Percentiles rank a stretch among this genome's conserved stretches.
These are phyloP conservation scores for Podaxis mareebaensis DNA, from an alignment of 768 basidiomycete species.

Conservation along the genomic window DNA sequence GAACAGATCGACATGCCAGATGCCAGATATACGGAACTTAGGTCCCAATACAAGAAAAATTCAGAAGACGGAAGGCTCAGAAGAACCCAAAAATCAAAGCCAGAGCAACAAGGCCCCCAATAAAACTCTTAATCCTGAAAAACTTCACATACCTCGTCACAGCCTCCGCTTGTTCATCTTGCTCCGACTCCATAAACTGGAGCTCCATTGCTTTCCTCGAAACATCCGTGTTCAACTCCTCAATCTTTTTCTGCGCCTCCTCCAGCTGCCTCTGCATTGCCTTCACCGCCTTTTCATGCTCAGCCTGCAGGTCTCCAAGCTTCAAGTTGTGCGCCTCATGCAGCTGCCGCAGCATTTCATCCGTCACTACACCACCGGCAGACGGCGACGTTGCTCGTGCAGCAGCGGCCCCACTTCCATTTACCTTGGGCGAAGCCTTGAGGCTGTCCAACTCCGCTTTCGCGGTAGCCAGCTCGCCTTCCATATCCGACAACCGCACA, in stretches of 20 bases:
- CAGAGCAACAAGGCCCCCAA: conserved; percentile 51
- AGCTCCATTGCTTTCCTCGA: conserved; percentile 80
- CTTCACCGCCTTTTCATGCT: conserved; percentile 60
- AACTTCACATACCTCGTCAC: conserved; percentile 27
- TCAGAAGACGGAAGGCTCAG: conserved; percentile 20
- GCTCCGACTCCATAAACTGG: conserved; percentile 74
- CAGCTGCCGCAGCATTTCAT: conserved; percentile 74
- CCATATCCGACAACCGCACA: conserved; percentile 67
- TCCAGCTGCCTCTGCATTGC: conserved; percentile 59
- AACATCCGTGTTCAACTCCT: conserved; percentile 60
- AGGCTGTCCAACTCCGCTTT: conserved; percentile 57
- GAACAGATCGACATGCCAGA: conserved; percentile 10
- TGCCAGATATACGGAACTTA: not conserved
- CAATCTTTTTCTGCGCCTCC: conserved; percentile 44
- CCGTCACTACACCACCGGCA: conserved; percentile 50
- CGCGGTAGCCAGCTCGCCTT: conserved; percentile 72
- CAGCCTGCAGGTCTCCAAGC: conserved; percentile 70
- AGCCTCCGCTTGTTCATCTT: conserved; percentile 55
- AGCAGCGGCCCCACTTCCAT: conserved; percentile 41
- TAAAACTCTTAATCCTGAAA: conserved; percentile 59
- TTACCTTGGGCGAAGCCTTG: conserved; percentile 55
- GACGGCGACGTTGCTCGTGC: conserved; percentile 32
- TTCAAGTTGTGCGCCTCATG: conserved; percentile 87
- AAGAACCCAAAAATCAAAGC: conserved; percentile 56
- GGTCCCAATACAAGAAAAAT: not conserved